phyloP scores from a whole-genome alignment of 257 asterid species.

The Solanum corneliomulleri region DNA sequence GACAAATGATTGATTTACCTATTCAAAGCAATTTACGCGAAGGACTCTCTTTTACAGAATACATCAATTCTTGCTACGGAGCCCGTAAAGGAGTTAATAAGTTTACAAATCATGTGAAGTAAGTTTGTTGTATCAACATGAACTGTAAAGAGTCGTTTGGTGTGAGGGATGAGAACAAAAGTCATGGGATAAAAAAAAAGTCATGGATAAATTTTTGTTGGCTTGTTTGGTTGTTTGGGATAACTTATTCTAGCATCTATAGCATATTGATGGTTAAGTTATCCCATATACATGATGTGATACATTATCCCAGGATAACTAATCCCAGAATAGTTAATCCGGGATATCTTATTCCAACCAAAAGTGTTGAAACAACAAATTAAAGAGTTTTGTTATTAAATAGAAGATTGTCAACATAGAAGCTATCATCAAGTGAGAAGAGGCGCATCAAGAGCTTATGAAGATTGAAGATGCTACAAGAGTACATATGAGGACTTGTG shows the following conservation, averaged over 20 bases:
- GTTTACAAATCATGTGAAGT: background rate
- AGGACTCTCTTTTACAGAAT: too few species aligned
- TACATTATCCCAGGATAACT: background rate
- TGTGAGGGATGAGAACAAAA: background rate
- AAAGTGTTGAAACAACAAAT: background rate
- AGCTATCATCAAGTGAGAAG: background rate
- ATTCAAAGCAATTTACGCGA: too few species aligned
- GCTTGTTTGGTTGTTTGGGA: background rate
- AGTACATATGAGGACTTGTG: background rate
- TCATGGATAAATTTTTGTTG: background rate
- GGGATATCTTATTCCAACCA: background rate
- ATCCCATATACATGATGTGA: background rate
- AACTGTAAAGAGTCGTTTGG: background rate
- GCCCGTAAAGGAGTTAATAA: too few species aligned
- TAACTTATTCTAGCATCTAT: background rate
- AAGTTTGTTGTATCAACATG: background rate
- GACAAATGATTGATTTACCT: too few species aligned
- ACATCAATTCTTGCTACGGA: too few species aligned
- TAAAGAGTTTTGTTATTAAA: background rate
- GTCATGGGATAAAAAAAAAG: background rate
- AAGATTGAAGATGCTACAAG: background rate
- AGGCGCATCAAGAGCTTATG: background rate
- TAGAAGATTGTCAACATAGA: background rate
- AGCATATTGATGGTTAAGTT: background rate
- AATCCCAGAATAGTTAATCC: background rate